Evolutionary conservation across 306 rosid genomes (phyloP).

Genomic region (Quercus engelmannii): DNA sequence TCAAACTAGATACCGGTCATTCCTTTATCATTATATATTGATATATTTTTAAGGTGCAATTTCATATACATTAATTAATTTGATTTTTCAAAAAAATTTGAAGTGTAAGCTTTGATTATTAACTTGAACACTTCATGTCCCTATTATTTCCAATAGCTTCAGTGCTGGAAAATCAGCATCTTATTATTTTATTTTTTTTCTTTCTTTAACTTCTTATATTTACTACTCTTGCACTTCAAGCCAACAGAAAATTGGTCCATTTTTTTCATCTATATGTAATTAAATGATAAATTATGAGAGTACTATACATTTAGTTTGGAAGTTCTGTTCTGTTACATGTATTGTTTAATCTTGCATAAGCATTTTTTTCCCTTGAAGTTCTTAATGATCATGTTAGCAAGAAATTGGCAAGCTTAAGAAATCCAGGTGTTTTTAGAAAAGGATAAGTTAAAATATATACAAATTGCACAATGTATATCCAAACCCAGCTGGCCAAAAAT

Average conservation of each 20-base stretch:
- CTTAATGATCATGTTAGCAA: neutral
- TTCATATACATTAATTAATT: neutral
- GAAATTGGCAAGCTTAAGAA: neutral
- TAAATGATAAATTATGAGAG: neutral
- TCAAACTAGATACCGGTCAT: neutral
- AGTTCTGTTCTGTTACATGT: neutral
- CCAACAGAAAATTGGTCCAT: neutral
- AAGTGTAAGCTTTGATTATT: neutral
- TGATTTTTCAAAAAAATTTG: neutral
- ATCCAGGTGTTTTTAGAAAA: neutral
- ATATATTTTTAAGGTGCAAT: neutral
- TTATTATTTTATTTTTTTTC: neutral
- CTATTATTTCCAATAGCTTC: neutral
- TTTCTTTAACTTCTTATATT: neutral
- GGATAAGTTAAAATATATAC: neutral
- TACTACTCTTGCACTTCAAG: neutral
- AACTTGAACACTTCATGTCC: slow-evolving; percentile 3
- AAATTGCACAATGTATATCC: neutral
- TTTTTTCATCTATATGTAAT: neutral
- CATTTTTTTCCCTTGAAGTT: neutral
- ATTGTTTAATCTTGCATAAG: neutral
- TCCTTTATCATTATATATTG: too few relatives aligned
- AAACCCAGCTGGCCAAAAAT: neutral
- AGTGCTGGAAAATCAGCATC: neutral
- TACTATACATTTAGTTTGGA: neutral